These are phyloP conservation scores for Thielaviopsis euricoi DNA, from an alignment of 2,329 filamentous ascomycete genomes.

Conservation along the genomic window DNA sequence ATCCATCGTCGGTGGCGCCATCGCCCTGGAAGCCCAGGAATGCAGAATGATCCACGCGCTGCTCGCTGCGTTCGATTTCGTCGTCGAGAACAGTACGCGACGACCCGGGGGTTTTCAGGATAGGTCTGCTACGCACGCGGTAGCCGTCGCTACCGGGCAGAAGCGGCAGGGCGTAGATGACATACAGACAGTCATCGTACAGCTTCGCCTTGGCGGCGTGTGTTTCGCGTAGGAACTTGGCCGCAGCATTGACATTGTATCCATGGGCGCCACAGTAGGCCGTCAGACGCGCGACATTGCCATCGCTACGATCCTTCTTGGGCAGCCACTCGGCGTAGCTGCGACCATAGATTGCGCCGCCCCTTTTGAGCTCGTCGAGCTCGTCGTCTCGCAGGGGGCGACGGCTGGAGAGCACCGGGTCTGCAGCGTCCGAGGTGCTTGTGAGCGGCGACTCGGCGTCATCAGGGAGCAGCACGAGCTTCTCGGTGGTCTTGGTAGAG, in stretches of 20 bases:
- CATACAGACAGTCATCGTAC: conserved; percentile 95
- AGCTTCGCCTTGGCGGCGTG: conserved; percentile 88
- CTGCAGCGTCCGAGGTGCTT: conserved; percentile 20
- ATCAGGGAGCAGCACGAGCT: conserved; percentile 86
- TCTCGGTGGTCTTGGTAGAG: conserved; percentile 89
- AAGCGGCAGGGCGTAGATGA: conserved; percentile 82
- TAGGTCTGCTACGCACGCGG: conserved; percentile 73
- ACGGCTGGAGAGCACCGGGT: conserved; percentile 3
- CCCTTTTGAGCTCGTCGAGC: conserved; percentile 43
- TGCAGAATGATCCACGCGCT: conserved; percentile 53
- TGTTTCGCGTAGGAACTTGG: conserved; percentile 70
- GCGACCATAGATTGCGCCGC: conserved; percentile 53
- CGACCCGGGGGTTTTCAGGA: conserved; percentile 74
- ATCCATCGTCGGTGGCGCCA: conserved; percentile 15
- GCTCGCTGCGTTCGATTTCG: conserved; percentile 88
- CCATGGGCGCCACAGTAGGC: conserved; percentile 93
- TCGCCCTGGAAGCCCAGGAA: conserved; percentile 8
- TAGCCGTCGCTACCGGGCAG: conserved; percentile 77
- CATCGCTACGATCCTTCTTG: conserved; percentile 67
- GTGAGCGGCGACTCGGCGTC: conserved; percentile 31
- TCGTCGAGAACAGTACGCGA: conserved; percentile 87
- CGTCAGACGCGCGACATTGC: conserved; percentile 71
- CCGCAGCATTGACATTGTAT: conserved; percentile 78
- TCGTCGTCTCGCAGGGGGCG: conserved; percentile 52
- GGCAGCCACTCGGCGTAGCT: conserved; percentile 88